A percentile compares a stretch with the other conserved stretches of the same genome.
Evolutionary conservation across 2,329 filamentous ascomycete genomes (phyloP).

Genomic region (Penicillium glabrum): DNA sequence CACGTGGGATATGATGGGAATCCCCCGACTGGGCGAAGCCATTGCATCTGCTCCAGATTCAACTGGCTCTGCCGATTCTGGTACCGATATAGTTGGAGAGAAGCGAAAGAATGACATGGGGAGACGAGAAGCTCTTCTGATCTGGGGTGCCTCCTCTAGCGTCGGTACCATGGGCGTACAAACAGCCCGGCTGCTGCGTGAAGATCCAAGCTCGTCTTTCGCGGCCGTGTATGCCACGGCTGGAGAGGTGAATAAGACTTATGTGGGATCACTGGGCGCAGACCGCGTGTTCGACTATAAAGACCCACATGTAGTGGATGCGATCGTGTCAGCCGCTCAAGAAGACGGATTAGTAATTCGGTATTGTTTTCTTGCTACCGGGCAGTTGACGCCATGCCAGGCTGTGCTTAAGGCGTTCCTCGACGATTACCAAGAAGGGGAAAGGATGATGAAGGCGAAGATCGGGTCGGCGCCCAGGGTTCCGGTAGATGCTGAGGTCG

Average conservation of each 20-base stretch:
- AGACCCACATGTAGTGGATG: slow-evolving; percentile 20
- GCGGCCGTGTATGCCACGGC: slow-evolving; percentile 47
- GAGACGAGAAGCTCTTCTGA: slow-evolving; percentile 37
- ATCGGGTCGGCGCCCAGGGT: slow-evolving; percentile 41
- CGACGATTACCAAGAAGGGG: neutral
- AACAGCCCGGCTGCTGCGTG: slow-evolving; percentile 36
- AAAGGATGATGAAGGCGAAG: slow-evolving; percentile 23
- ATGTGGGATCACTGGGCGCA: slow-evolving; percentile 31
- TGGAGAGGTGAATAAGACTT: slow-evolving; percentile 33
- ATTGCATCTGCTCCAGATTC: slow-evolving; percentile 2
- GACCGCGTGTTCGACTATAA: slow-evolving; percentile 47
- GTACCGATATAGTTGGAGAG: neutral
- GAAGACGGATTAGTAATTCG: slow-evolving; percentile 40
- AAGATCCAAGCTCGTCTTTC: slow-evolving; percentile 32
- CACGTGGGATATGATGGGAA: slow-evolving; percentile 42
- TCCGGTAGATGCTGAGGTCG: slow-evolving; percentile 27
- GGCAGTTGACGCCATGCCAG: slow-evolving; percentile 38
- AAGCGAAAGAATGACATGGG: neutral
- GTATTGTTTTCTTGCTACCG: slow-evolving; percentile 45
- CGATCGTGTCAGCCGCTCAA: slow-evolving; percentile 38
- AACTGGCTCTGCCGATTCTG: neutral
- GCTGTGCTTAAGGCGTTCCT: slow-evolving; percentile 39
- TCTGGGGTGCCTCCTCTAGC: slow-evolving; percentile 50
- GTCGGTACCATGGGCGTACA: slow-evolving; percentile 49
- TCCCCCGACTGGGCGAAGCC: slow-evolving; percentile 25